phyloP scores from a whole-genome alignment of 2,329 filamentous ascomycete genomes.

The Aspergillus versicolor region DNA sequence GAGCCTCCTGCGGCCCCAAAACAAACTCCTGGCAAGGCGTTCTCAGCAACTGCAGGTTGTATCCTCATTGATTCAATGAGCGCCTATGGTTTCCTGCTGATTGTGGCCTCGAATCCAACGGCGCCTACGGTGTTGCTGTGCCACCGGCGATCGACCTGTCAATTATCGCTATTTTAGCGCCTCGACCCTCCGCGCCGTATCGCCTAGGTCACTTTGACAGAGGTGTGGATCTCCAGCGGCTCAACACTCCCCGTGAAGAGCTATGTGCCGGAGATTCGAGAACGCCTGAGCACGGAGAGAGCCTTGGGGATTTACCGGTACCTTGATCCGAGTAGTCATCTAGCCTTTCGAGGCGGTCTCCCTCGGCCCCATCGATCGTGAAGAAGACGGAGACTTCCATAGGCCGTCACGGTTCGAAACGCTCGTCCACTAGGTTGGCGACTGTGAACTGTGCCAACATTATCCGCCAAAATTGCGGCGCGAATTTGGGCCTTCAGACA shows the following conservation, averaged over 20 bases:
- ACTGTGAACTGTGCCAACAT: conserved; percentile 6
- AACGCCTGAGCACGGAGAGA: neutral
- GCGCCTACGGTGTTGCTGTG: conserved; percentile 6
- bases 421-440: conserved; percentile 10
- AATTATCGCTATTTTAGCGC: conserved; percentile 15
- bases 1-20: conserved; percentile 11
- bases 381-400: conserved; percentile 7
- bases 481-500: neutral
- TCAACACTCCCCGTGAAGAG: neutral
- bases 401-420: conserved; percentile 6
- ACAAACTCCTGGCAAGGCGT: conserved; percentile 10
- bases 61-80: conserved; percentile 6
- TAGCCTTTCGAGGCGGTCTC: neutral
- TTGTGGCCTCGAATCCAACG: neutral
- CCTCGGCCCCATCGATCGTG: conserved; percentile 1
- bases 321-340: conserved; percentile 2
- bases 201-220: conserved; percentile 8
- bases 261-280: neutral
- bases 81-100: conserved; percentile 7
- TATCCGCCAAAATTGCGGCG: conserved; percentile 8
- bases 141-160: conserved; percentile 7
- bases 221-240: conserved; percentile 11
- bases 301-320: conserved; percentile 6
- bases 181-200: conserved; percentile 12
- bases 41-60: conserved; percentile 2